Evolutionary conservation across 768 basidiomycete genomes (phyloP), one percentile per base, ranked within the genome.

Genomic region (Russula virescens): DNA sequence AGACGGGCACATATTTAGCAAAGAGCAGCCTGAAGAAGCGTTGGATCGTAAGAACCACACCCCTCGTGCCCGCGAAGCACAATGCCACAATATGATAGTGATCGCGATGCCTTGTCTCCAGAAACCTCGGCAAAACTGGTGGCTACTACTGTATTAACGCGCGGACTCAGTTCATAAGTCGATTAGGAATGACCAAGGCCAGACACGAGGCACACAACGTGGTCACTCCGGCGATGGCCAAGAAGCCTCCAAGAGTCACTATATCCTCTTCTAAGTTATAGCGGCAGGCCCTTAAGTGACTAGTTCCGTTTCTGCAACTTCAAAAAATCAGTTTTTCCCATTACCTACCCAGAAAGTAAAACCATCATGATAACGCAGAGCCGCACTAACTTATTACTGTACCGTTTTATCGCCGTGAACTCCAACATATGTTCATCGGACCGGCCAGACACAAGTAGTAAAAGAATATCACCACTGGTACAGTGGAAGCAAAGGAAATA

Each of bases 91-190:
- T 31, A 34, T 52, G 50, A 23, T 35, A 34, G 31, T 19, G 34
- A 52, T 47, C 34, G 43, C 31, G 43, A 18, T 34, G 19, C 6
- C 43, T 19, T 7, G 23, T 53, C 34, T 4, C 19, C 43, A 18
- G 11, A 53, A 60, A 53, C 23, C 47, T 60, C 51, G 59, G 59
- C 28, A 52, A 28, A 60, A 60, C 34, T 53, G 25, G 50, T 52
- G 28, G 42, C 42, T 52, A 34, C 40, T 51, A 10, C 43, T 34
- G 50, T 34, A 31, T 31, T 31, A 34, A 51, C 3, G 31, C 31
- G 25, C 42, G 18, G 5, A 25, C 50, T 25, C 28, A 19, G 23
- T 13, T 23, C 42, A 34, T 5, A 43, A 43, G 18, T 21, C 14
- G 50, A 52, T 50, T 52, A 45, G 28, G 26, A 31, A 42, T 42